These are phyloP conservation scores for Gracilaria vermiculophylla DNA, from an alignment of 23 red algal species.

Conservation along the genomic window DNA sequence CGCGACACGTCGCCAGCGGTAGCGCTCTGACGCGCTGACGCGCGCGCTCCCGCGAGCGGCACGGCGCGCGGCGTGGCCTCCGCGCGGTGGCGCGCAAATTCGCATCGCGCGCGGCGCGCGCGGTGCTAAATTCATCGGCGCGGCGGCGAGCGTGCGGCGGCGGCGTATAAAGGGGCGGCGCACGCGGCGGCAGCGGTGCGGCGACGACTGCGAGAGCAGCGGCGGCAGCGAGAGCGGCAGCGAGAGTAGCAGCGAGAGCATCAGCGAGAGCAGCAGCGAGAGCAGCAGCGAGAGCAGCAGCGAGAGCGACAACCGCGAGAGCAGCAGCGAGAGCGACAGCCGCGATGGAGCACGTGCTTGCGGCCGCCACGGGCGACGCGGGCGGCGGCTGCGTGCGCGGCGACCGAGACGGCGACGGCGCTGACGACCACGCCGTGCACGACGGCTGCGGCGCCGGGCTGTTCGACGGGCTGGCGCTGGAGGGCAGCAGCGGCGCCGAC, in stretches of 20 bases:
- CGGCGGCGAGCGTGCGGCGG: neutral
- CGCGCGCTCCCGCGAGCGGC: neutral
- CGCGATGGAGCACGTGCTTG: no score
- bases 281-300: no score
- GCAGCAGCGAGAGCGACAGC: no score
- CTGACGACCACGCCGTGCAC: neutral
- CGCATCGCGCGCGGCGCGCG: neutral
- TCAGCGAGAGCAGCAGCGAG: no score
- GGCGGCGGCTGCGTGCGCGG: neutral
- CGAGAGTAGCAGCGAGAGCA: neutral
- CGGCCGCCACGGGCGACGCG: neutral
- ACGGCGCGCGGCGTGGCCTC: neutral
- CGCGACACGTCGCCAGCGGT: no score
- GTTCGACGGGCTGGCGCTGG: constrained; percentile 4
- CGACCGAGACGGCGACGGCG: neutral
- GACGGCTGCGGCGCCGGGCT: neutral
- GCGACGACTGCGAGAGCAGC: neutral
- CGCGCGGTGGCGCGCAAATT: no score
- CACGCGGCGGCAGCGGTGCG: neutral
- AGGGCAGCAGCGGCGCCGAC: neutral
- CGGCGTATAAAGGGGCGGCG: no score
- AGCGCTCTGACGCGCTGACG: neutral
- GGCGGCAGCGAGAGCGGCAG: neutral
- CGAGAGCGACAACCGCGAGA: no score
- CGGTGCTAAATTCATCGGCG: neutral